A percentile compares a stretch with the other conserved stretches of the same genome.
These are phyloP conservation scores for Atkinsonella hypoxylon DNA, from an alignment of 2,329 filamentous ascomycete species.

Conservation along the genomic window DNA sequence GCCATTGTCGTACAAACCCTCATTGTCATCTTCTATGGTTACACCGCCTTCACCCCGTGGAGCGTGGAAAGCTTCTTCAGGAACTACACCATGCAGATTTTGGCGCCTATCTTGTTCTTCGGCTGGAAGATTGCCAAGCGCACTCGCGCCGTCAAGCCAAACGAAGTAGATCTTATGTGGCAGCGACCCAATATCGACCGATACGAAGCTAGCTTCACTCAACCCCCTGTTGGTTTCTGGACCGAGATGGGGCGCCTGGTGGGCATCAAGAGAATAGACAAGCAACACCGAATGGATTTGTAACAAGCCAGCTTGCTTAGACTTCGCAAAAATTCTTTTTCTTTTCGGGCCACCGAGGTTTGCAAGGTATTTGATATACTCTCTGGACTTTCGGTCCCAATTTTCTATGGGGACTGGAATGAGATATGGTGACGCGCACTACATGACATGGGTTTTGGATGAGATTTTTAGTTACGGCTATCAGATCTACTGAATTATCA, in stretches of 20 bases:
- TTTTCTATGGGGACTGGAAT: too few relatives aligned
- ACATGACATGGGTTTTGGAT: not conserved
- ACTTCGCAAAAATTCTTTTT: too few relatives aligned
- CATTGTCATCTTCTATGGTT: conserved; percentile 42
- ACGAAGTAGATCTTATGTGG: conserved; percentile 48
- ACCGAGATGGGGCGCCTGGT: conserved; percentile 36
- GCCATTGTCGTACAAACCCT: conserved; percentile 28
- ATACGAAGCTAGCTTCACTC: conserved; percentile 40
- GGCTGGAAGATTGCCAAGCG: conserved; percentile 53
- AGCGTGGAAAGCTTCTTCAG: conserved; percentile 33
- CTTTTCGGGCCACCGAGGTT: too few relatives aligned
- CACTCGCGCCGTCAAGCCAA: conserved; percentile 40
- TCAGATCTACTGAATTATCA: not conserved
- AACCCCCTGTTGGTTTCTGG: conserved; percentile 42
- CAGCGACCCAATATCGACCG: conserved; percentile 46
- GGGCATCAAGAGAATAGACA: conserved; percentile 21
- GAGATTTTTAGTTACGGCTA: conserved; percentile 1
- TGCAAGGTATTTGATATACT: too few relatives aligned
- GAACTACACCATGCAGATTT: conserved; percentile 45
- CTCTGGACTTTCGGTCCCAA: too few relatives aligned
- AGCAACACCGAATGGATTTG: conserved; percentile 8
- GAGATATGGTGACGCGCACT: not conserved
- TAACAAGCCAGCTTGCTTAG: too few relatives aligned
- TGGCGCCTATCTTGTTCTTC: conserved; percentile 40
- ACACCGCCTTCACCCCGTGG: conserved; percentile 39